These are phyloP conservation scores for Barnettozyma wickerhamii DNA, from an alignment of 805 yeast species.

Conservation along the genomic window DNA sequence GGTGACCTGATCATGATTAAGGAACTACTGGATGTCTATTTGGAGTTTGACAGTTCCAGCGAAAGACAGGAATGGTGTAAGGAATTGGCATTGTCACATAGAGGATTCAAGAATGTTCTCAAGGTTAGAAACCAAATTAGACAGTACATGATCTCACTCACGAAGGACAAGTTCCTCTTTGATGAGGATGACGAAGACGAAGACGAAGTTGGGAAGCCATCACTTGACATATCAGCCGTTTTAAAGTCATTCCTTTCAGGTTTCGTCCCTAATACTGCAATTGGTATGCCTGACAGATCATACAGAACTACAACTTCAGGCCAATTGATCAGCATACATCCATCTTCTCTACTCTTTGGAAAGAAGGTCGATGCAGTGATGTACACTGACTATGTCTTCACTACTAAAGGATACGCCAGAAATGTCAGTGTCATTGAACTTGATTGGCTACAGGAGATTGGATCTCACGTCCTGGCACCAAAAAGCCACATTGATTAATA, in stretches of 20 bases:
- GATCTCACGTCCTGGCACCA: conserved; percentile 19
- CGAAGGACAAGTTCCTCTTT: conserved; percentile 32
- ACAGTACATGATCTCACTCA: conserved; percentile 55
- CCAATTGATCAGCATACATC: conserved; percentile 83
- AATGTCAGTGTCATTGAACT: conserved; percentile 78
- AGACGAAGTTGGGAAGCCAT: conserved; percentile 10
- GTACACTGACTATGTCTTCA: conserved; percentile 92
- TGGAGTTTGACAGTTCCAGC: conserved; percentile 36
- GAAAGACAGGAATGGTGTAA: conserved; percentile 83
- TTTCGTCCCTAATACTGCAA: conserved; percentile 82
- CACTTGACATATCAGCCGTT: conserved; percentile 51
- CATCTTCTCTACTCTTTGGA: conserved; percentile 85
- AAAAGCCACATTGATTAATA: conserved; percentile 3
- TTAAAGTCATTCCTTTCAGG: conserved; percentile 82
- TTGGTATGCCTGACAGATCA: conserved; percentile 92
- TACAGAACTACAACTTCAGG: conserved; percentile 83
- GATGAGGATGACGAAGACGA: conserved; percentile 15
- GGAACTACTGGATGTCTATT: conserved; percentile 63
- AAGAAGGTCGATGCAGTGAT: conserved; percentile 77
- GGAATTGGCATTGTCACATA: conserved; percentile 66
- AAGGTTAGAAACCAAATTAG: conserved; percentile 73
- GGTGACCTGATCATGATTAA: conserved; percentile 86
- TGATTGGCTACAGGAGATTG: conserved; percentile 78
- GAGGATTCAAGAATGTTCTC: conserved; percentile 75
- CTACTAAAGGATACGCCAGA: conserved; percentile 90